Conservation (phyloP, 495 filamentous ascomycete genomes). For the Staphylotrichum tortipilum region DNA sequence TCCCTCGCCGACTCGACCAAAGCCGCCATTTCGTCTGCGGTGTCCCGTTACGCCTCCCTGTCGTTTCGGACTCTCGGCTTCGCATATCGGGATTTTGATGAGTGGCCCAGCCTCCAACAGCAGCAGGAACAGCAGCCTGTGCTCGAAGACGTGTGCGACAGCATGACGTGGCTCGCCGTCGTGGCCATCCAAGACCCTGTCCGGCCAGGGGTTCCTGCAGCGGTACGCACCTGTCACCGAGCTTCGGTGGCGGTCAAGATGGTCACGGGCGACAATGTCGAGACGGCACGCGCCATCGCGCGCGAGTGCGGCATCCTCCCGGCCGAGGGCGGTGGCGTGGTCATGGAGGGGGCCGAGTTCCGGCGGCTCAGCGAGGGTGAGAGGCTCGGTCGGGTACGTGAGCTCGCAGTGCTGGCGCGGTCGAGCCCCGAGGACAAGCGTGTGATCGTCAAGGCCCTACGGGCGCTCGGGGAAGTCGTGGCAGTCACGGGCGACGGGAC, state of each 20-base stretch:
- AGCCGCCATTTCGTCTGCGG: constrained; percentile 48
- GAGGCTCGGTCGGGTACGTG: constrained; percentile 57
- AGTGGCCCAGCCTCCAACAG: constrained; percentile 67
- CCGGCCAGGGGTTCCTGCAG: constrained; percentile 11
- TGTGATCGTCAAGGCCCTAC: constrained; percentile 58
- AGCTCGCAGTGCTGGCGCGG: constrained; percentile 42
- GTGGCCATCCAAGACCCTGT: neutral
- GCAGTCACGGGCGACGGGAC: constrained; percentile 80
- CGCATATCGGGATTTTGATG: constrained; percentile 72
- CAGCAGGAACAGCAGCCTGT: too few relatives aligned
- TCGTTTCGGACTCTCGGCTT: constrained; percentile 78
- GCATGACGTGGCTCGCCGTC: neutral
- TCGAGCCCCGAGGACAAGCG: constrained; percentile 70
- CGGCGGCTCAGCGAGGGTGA: constrained; percentile 56
- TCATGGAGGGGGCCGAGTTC: constrained; percentile 75
- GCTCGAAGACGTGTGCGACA: constrained; percentile 54
- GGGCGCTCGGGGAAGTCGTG: constrained; percentile 61
- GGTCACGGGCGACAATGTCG: constrained; percentile 76
- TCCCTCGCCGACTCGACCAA: neutral
- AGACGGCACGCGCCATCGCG: constrained; percentile 72
- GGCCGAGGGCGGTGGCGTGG: neutral
- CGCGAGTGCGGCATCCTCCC: constrained; percentile 47
- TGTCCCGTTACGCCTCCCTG: constrained; percentile 61
- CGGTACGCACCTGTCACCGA: constrained; percentile 16
- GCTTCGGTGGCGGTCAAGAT: constrained; percentile 61